Conservation (phyloP, 129 eudicot species). For the Artemisia annua region DNA sequence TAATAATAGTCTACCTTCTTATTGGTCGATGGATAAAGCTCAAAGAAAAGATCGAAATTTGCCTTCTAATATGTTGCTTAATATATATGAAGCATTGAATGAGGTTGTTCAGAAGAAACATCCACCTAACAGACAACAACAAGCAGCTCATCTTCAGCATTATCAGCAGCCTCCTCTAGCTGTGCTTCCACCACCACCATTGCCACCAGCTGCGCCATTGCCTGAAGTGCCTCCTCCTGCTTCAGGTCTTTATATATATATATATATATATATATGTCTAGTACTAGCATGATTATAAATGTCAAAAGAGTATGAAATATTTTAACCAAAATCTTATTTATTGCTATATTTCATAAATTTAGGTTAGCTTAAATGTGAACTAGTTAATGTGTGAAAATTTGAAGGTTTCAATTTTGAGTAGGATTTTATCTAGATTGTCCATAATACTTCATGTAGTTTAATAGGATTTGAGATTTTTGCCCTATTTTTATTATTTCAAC, state of each 20-base stretch:
- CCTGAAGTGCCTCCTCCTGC: constrained; percentile 20
- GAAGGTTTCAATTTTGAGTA: too few relatives aligned
- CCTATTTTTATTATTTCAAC: too few relatives aligned
- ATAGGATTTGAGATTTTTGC: too few relatives aligned
- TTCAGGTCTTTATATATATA: constrained; percentile 40
- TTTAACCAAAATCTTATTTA: too few relatives aligned
- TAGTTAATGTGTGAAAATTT: too few relatives aligned
- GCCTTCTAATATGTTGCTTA: constrained; percentile 40
- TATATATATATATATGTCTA: too few relatives aligned
- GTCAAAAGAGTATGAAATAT: too few relatives aligned
- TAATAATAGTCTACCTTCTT: constrained; percentile 13
- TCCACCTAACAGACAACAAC: not conserved
- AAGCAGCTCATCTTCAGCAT: not conserved
- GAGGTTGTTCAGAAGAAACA: constrained; percentile 42
- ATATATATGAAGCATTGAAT: constrained; percentile 40
- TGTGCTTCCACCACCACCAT: constrained; percentile 7
- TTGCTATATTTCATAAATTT: too few relatives aligned
- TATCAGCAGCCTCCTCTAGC: constrained; percentile 6
- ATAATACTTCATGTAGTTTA: too few relatives aligned
- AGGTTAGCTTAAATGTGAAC: too few relatives aligned
- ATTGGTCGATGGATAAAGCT: constrained; percentile 51
- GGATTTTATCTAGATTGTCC: too few relatives aligned
- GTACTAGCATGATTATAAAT: too few relatives aligned
- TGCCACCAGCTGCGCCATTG: constrained; percentile 11
- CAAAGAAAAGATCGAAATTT: constrained; percentile 44